Conservation (phyloP, 2,329 filamentous ascomycete species). For the Colletotrichum tanaceti region DNA sequence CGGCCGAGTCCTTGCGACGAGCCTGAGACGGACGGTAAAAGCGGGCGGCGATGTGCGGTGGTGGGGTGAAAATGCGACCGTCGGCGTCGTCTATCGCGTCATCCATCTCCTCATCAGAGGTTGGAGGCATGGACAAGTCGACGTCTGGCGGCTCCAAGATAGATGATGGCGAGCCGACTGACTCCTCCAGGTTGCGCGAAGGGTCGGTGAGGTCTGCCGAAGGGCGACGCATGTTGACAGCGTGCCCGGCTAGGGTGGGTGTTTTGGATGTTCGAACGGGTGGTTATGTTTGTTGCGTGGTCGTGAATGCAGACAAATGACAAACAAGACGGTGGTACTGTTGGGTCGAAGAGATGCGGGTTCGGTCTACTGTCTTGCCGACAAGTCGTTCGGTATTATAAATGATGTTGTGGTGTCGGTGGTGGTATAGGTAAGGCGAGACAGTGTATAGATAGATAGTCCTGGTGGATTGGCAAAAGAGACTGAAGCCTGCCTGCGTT, state of each 20-base stretch:
- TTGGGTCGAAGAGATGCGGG: background rate
- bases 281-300: conserved; percentile 20
- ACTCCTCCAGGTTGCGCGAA: conserved; percentile 54
- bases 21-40: conserved; percentile 77
- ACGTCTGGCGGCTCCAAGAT: conserved; percentile 48
- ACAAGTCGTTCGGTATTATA: background rate
- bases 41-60: conserved; percentile 80
- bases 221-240: conserved; percentile 55
- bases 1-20: conserved; percentile 79
- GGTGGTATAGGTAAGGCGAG: background rate
- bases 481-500: conserved; percentile 17
- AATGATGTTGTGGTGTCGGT: background rate
- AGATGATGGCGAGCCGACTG: conserved; percentile 47
- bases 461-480: conserved; percentile 16
- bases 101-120: conserved; percentile 48
- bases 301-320: background rate
- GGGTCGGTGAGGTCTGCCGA: conserved; percentile 57
- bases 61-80: conserved; percentile 66
- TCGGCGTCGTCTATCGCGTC: conserved; percentile 45
- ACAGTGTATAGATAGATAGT: too few relatives aligned
- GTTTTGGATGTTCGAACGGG: conserved; percentile 21
- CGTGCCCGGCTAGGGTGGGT: conserved; percentile 25
- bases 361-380: background rate
- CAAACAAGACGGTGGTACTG: background rate
- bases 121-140: conserved; percentile 54